These are phyloP conservation scores for Cordyceps cateniannulata DNA, from an alignment of 2,329 filamentous ascomycete species.

Conservation along the genomic window DNA sequence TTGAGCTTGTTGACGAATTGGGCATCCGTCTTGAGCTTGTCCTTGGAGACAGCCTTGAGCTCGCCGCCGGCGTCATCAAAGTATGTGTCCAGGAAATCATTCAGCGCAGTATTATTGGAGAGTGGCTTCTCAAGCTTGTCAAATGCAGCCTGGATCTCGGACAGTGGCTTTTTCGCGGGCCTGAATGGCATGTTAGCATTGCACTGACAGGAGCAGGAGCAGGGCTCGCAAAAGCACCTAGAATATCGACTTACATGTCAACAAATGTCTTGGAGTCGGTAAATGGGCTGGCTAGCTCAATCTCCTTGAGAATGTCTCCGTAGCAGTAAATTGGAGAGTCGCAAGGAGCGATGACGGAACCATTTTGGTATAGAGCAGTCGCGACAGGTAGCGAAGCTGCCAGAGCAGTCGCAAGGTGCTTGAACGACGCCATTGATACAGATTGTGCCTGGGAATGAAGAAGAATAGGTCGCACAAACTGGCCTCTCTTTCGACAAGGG, in stretches of 20 bases:
- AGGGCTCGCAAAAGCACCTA: neutral
- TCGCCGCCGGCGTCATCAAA: constrained; percentile 60
- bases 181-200: constrained; percentile 25
- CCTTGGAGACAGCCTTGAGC: constrained; percentile 45
- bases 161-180: constrained; percentile 52
- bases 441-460: neutral
- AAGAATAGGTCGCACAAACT: neutral
- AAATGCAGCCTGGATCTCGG: constrained; percentile 57
- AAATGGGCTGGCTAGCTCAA: constrained; percentile 59
- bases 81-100: constrained; percentile 54
- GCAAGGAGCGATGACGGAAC: constrained; percentile 55
- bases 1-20: constrained; percentile 51
- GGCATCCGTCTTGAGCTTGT: constrained; percentile 48
- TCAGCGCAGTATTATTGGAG: constrained; percentile 55
- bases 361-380: constrained; percentile 52
- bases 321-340: constrained; percentile 63
- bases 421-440: constrained; percentile 21
- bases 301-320: constrained; percentile 54
- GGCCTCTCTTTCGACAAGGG: neutral
- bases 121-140: constrained; percentile 53
- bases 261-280: constrained; percentile 66
- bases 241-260: constrained; percentile 46
- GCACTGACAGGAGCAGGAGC: constrained; percentile 11
- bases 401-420: constrained; percentile 21
- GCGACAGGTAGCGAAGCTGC: constrained; percentile 23